Conservation (phyloP, 1,139 yeast species). For the Kluyveromyces marxianus region DNA sequence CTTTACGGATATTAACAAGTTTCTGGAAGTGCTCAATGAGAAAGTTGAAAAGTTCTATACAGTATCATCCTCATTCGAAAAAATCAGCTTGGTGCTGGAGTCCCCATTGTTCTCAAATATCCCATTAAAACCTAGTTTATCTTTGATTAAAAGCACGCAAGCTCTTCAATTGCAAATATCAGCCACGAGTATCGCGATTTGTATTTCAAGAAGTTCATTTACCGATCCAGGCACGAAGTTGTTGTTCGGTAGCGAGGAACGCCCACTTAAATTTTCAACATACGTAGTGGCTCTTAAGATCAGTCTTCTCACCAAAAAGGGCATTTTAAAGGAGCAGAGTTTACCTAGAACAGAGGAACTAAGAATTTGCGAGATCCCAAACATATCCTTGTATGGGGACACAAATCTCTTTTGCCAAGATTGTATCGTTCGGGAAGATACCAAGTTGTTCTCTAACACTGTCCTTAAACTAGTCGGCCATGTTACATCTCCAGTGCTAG, state of each 20-base stretch:
- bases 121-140: conserved; percentile 18
- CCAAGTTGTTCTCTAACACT: conserved; percentile 40
- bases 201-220: conserved; percentile 24
- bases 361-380: conserved; percentile 49
- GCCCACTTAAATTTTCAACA: conserved; percentile 45
- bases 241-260: conserved; percentile 43
- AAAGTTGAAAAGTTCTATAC: neutral
- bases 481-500: conserved; percentile 38
- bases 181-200: conserved; percentile 24
- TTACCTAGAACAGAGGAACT: conserved; percentile 6
- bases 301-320: neutral
- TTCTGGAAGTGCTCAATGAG: neutral
- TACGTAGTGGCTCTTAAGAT: conserved; percentile 38
- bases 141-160: conserved; percentile 16
- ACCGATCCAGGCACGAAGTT: conserved; percentile 53
- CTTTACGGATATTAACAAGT: neutral
- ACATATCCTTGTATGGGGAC: conserved; percentile 44
- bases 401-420: conserved; percentile 45
- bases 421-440: conserved; percentile 28
- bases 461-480: conserved; percentile 46
- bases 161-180: conserved; percentile 17
- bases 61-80: neutral
- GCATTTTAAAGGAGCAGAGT: neutral
- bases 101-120: conserved; percentile 16
- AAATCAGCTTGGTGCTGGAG: conserved; percentile 13